A percentile compares a stretch with the other conserved stretches of the same genome.
Evolutionary conservation across 768 basidiomycete species (phyloP).

Genomic region (Mycena sanguinolenta): DNA sequence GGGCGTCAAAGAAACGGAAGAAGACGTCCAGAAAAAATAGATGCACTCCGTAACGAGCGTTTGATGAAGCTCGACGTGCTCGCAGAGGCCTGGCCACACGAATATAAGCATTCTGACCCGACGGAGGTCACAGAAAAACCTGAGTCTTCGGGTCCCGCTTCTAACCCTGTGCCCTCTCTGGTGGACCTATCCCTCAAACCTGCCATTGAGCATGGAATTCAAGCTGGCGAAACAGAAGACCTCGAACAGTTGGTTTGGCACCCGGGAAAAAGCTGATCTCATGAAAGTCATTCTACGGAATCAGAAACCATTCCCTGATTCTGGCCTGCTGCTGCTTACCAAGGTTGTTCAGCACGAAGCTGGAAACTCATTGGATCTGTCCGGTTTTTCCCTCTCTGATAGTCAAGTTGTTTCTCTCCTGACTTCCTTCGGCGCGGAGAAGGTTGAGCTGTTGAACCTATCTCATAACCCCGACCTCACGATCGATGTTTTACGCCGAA

Average conservation of each 20-base stretch:
- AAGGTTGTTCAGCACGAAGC: conserved; percentile 36
- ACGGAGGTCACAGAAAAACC: conserved; percentile 1
- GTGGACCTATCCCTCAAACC: conserved; percentile 44
- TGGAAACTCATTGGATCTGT: conserved; percentile 42
- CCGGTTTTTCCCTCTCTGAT: conserved; percentile 39
- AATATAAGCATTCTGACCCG: conserved; percentile 24
- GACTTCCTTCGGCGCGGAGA: conserved; percentile 8
- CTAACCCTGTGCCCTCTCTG: conserved; percentile 40
- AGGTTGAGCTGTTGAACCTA: conserved; percentile 41
- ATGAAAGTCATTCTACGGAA: conserved; percentile 39
- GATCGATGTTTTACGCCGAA: conserved; percentile 37
- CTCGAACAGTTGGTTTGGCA: conserved; percentile 47
- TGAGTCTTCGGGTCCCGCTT: not conserved
- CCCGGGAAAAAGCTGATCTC: conserved; percentile 43
- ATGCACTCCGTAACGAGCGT: conserved; percentile 31
- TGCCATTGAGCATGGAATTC: conserved; percentile 43
- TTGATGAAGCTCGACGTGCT: conserved; percentile 39
- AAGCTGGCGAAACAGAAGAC: conserved; percentile 38
- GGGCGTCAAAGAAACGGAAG: conserved; percentile 23
- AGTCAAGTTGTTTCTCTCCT: conserved; percentile 41
- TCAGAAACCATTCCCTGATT: conserved; percentile 43
- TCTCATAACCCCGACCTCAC: conserved; percentile 45
- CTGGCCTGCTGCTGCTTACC: conserved; percentile 42
- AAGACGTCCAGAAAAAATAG: conserved; percentile 33
- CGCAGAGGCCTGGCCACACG: conserved; percentile 43